Base-by-base conservation (phyloP, 495 filamentous ascomycete genomes). In the Neurospora sp. region DNA sequence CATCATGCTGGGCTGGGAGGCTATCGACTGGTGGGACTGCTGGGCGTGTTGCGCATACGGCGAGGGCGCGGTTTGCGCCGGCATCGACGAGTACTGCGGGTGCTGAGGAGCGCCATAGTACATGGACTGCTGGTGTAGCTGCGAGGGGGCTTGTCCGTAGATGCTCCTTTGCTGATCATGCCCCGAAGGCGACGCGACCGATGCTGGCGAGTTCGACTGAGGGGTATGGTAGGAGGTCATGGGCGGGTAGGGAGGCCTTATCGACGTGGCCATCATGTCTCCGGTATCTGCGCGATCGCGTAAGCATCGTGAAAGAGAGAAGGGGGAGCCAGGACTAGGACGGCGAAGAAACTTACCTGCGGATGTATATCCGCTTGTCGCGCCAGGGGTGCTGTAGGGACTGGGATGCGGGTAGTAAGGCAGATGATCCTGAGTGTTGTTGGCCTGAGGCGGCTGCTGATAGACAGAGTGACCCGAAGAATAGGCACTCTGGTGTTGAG, bases 191-290 rank as follows among this genome's bases (percentile, higher is more conserved):
- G 96, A 98, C 72, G 94, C 92, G 74, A 98, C 94, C 72, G 96
- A 97, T n/a, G 93, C 92, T 42, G 96, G 96, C 31, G 96, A 97
- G 82, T 94, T 96, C 37, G 94, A 97, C 84, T 97, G 94, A 18
- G 95, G 94, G 4, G 95, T 97, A 79, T 97, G 93, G 78, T 99
- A 97, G 7, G 83, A 84, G 54, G 54, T 66, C 74, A 97, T 97
- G 38, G 94, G 93, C 35, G 94, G 95, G 75, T 94, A 98, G 59
- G 89, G 88, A 72, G 90, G 87, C 79, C 90, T 88, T 80, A 97
- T 95, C 75, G 94, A 90, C 71, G 94, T 89, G 74, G 96, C 94
- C 96, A 98, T 98, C 84, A 94, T 90, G 75, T 98, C 94, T 83
- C 92, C 88, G 70, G 89, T 92, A 80, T 94, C 92, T 97, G 79